Evolutionary conservation across 164 flowering plant genomes (phyloP).

Genomic region (Chloranthus sessilifolius): DNA sequence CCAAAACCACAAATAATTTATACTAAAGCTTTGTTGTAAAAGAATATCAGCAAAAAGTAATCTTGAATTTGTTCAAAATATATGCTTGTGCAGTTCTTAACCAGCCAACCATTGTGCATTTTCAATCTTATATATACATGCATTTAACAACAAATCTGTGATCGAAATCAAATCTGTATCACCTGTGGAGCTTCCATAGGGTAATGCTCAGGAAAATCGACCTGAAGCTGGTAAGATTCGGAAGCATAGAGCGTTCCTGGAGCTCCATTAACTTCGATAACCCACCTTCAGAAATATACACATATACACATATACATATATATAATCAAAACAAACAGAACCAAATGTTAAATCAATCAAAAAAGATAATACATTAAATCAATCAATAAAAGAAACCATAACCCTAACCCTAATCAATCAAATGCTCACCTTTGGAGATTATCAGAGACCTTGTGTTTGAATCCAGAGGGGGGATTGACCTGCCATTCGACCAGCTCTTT

Average conservation of each 20-base stretch:
- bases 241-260: slow-evolving; percentile 75
- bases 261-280: slow-evolving; percentile 60
- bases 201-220: slow-evolving; percentile 60
- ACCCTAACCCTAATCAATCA: neutral
- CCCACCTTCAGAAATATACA: slow-evolving; percentile 13
- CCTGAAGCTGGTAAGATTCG: slow-evolving; percentile 26
- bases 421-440: slow-evolving; percentile 69
- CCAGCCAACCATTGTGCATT: no score
- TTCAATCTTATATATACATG: no score
- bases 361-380: neutral
- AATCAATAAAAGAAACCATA: neutral
- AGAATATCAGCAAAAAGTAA: no score
- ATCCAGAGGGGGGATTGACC: slow-evolving; percentile 78
- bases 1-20: no score
- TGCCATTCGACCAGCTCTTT: slow-evolving; percentile 95
- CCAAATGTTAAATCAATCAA: neutral
- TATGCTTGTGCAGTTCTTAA: no score
- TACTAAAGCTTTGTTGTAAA: no score
- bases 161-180: neutral
- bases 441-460: slow-evolving; percentile 79
- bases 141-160: no score
- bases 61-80: no score
- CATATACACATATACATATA: neutral
- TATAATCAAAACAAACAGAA: neutral
- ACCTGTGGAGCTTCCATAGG: slow-evolving; percentile 99